Evolutionary conservation across 129 eudicot species (phyloP).

Genomic region (Oenanthe sinensis): DNA sequence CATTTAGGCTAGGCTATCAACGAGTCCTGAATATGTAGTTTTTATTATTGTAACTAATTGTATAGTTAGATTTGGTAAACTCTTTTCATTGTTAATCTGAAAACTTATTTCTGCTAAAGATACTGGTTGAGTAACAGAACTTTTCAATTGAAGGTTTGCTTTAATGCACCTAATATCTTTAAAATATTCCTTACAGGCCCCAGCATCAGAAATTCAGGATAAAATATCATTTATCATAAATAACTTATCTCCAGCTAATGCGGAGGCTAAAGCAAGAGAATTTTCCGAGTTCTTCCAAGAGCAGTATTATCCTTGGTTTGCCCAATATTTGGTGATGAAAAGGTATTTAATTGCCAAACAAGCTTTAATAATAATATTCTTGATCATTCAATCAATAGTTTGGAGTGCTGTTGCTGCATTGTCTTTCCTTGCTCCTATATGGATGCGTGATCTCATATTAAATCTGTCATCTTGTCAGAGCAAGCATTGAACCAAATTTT

Average conservation of each 20-base stretch:
- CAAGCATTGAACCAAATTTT: conserved; percentile 88
- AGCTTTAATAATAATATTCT: background rate
- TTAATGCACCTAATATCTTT: background rate
- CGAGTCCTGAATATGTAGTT: background rate
- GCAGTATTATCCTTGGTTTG: conserved; percentile 89
- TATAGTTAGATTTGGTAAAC: background rate
- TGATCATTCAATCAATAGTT: background rate
- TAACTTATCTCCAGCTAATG: conserved; percentile 61
- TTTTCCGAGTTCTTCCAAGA: conserved; percentile 72
- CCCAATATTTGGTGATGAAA: conserved; percentile 98
- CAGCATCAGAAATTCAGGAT: conserved; percentile 85
- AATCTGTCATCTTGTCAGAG: conserved; percentile 45
- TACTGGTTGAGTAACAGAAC: background rate
- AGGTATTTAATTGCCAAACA: conserved; percentile 35
- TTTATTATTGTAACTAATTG: background rate
- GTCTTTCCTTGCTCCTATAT: background rate
- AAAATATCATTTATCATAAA: conserved; percentile 82
- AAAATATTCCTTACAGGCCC: conserved; percentile 53
- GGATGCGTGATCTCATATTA: background rate
- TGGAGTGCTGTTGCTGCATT: background rate
- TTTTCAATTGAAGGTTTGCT: background rate
- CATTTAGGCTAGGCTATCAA: background rate
- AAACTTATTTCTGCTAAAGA: background rate
- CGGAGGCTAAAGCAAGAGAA: conserved; percentile 87
- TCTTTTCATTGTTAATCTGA: background rate